Conservation (phyloP, 1,284 basidiomycete genomes). For the Exobasidium cylindrosporum region DNA sequence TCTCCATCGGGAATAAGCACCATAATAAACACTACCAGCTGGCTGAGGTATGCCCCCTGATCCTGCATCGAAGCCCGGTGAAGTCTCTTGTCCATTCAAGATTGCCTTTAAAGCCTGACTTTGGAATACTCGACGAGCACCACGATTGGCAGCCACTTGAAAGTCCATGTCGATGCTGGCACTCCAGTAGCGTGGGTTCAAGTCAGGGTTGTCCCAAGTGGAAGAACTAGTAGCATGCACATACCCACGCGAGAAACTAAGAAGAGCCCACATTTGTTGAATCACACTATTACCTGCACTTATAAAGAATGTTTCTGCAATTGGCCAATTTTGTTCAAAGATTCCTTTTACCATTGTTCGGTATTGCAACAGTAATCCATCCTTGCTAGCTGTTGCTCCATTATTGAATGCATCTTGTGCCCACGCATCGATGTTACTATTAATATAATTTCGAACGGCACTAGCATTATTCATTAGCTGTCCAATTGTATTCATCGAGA, state of each 20-base stretch:
- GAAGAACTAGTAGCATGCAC: slow-evolving; percentile 4
- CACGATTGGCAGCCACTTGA: slow-evolving; percentile 48
- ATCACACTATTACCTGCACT: background rate
- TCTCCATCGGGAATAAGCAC: slow-evolving; percentile 51
- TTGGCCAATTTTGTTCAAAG: slow-evolving; percentile 30
- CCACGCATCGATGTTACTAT: slow-evolving; percentile 26
- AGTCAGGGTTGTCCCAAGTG: slow-evolving; percentile 1
- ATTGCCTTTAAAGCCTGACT: slow-evolving; percentile 35
- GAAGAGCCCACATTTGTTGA: slow-evolving; percentile 23
- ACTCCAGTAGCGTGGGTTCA: slow-evolving; percentile 38
- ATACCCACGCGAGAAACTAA: slow-evolving; percentile 13
- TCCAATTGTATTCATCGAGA: background rate
- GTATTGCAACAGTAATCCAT: slow-evolving; percentile 33
- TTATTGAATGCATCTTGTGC: slow-evolving; percentile 27
- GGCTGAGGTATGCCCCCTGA: slow-evolving; percentile 49
- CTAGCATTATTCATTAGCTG: slow-evolving; percentile 48
- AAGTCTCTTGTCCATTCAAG: slow-evolving; percentile 49
- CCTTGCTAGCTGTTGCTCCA: slow-evolving; percentile 35
- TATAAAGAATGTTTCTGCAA: slow-evolving; percentile 25
- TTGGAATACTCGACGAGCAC: slow-evolving; percentile 49
- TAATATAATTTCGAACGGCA: slow-evolving; percentile 33
- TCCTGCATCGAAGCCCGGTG: slow-evolving; percentile 48
- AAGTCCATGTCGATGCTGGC: slow-evolving; percentile 55
- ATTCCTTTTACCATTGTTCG: slow-evolving; percentile 23
- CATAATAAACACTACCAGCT: slow-evolving; percentile 34